A percentile compares a stretch with the other conserved stretches of the same genome.
Evolutionary conservation across 176 grass and related monocot genomes (phyloP).

Genomic region (Oropetium thomaeum): DNA sequence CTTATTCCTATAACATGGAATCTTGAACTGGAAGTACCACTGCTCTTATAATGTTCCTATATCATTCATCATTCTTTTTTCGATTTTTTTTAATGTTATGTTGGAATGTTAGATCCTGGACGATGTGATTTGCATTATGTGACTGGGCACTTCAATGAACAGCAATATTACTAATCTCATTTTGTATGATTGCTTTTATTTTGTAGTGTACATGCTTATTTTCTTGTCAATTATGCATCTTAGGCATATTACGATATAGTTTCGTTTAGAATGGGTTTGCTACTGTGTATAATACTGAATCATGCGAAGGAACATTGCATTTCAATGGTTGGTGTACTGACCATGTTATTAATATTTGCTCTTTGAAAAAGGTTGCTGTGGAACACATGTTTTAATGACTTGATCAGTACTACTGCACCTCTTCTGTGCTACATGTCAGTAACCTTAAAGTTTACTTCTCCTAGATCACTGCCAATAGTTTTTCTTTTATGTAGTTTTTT

Average conservation of each 20-base stretch:
- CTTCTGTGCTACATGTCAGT: background rate
- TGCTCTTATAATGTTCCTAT: no score
- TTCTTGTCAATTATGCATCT: background rate
- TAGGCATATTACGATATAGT: background rate
- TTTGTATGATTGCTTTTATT: no score
- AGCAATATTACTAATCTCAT: background rate
- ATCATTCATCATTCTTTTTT: no score
- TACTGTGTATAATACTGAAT: background rate
- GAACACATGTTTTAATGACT: background rate
- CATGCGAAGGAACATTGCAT: no score
- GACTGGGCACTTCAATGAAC: background rate
- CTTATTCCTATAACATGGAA: background rate
- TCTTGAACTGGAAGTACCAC: background rate
- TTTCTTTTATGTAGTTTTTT: no score
- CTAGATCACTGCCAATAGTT: no score
- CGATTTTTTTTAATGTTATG: background rate
- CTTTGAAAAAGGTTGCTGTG: background rate
- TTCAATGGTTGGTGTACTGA: no score
- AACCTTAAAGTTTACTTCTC: background rate
- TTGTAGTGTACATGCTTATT: background rate
- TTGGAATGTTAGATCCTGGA: background rate
- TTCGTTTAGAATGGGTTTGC: background rate
- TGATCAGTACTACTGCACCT: no score
- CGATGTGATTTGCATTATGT: background rate
- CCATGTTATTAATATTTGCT: background rate